Evolutionary conservation across 2,329 filamentous ascomycete species (phyloP).

Genomic region (Tolypocladium sp.): DNA sequence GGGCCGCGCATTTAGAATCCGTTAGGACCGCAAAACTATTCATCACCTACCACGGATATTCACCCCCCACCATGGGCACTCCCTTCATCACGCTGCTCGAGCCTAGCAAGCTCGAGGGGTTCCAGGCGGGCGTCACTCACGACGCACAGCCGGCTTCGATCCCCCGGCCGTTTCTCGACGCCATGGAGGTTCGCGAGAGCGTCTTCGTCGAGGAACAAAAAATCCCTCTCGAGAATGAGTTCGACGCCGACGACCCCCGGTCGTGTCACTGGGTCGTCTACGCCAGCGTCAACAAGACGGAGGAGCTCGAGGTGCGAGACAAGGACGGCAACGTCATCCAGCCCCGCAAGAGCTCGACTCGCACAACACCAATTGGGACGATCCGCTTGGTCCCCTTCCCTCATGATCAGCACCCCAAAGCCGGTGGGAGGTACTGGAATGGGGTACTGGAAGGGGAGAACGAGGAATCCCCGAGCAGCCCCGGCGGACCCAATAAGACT

Average conservation of each 20-base stretch:
- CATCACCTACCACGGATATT: neutral
- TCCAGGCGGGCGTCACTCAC: conserved; percentile 28
- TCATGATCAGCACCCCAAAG: conserved; percentile 53
- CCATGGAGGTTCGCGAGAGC: conserved; percentile 50
- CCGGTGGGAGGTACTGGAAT: conserved; percentile 38
- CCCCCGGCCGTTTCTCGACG: conserved; percentile 50
- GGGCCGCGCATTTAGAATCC: neutral
- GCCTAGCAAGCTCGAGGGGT: conserved; percentile 40
- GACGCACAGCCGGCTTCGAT: conserved; percentile 35
- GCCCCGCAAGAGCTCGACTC: conserved; percentile 34
- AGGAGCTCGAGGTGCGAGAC: conserved; percentile 33
- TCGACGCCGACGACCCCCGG: conserved; percentile 70
- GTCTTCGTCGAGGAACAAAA: conserved; percentile 55
- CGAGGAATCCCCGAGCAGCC: neutral
- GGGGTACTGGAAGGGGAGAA: conserved; percentile 25
- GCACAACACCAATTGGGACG: conserved; percentile 54
- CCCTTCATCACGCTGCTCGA: conserved; percentile 39
- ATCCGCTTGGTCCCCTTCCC: conserved; percentile 77
- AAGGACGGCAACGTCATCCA: conserved; percentile 28
- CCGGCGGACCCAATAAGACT: conserved; percentile 6
- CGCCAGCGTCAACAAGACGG: conserved; percentile 45
- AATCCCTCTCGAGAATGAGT: conserved; percentile 57
- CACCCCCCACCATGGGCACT: conserved; percentile 30
- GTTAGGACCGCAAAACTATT: neutral
- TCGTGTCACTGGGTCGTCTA: conserved; percentile 88